Percentiles rank a stretch among this genome's conserved stretches.
Conservation (phyloP, 169 alveolate genomes). For the Theileria sp. region DNA sequence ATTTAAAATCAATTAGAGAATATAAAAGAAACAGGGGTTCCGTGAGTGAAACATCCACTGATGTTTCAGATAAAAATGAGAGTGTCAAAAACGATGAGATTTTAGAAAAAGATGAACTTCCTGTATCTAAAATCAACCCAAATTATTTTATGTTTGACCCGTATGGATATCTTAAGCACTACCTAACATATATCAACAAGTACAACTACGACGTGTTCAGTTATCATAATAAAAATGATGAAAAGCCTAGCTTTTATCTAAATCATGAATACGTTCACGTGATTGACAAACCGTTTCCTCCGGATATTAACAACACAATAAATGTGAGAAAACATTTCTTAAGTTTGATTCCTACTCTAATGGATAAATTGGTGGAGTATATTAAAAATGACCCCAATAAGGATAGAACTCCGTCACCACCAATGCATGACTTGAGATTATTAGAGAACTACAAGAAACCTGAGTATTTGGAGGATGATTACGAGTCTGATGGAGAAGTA, state of each 20-base stretch:
- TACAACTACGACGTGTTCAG: constrained; percentile 55
- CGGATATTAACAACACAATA: constrained; percentile 21
- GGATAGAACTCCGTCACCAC: constrained; percentile 60
- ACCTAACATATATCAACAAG: constrained; percentile 40
- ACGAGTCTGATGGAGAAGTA: constrained; percentile 22
- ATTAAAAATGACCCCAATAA: constrained; percentile 65
- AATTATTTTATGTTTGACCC: constrained; percentile 56
- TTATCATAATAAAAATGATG: constrained; percentile 41
- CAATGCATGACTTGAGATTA: constrained; percentile 52
- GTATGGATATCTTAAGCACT: constrained; percentile 46
- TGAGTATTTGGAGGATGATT: constrained; percentile 37
- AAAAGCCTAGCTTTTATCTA: constrained; percentile 40
- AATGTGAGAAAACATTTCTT: constrained; percentile 34
- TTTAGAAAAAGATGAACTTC: constrained; percentile 7
- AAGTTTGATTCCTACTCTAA: constrained; percentile 35
- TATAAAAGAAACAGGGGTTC: neutral
- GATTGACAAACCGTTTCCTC: constrained; percentile 50
- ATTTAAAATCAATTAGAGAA: neutral
- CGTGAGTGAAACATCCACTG: neutral
- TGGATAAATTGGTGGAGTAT: constrained; percentile 58
- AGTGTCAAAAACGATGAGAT: neutral
- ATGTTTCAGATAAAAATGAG: neutral
- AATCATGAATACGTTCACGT: constrained; percentile 51
- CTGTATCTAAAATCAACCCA: constrained; percentile 34
- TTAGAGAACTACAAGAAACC: constrained; percentile 40